Base-by-base conservation (phyloP, 805 yeast species). In the Cyberlindnera petersonii region DNA sequence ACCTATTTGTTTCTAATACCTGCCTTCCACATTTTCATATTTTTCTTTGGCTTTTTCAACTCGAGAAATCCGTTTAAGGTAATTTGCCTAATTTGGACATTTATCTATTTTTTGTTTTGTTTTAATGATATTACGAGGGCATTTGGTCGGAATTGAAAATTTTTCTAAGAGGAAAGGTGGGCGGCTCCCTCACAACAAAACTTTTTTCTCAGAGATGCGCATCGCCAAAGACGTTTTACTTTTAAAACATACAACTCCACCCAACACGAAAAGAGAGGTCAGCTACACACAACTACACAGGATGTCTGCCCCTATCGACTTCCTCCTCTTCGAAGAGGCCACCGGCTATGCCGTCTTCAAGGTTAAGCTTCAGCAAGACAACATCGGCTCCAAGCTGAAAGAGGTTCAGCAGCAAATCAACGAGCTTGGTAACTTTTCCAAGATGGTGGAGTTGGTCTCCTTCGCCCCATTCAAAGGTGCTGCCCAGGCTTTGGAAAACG, bases 391-490 rank as follows among this genome's bases (percentile, higher is more conserved):
- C 31, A 79, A 94, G 61, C 74, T 86, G 67, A 83, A 82, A 64
- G 98, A 93, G 67, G 98, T 93, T 31, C 98, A 93, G 71, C 80
- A 79, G 53, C 89, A 95, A 44, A 75, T 87, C 45, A 80, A 74
- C 53, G 98, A 93, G 58, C 76, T 93, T 50, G 82, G 81, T 47
- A 75, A 79, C 61, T 89, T 93, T 63, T 85, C 96, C 56, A 93
- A 93, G 70, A 72, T 91, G 72, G 81, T 93, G 53, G 95, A 89
- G 66, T 76, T 93, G 41, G 94, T 86, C 20, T 85, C 96, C 13
- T 93, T 93, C 68, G 95, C 96, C 44, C 98, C 98, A 35, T 93
- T 93, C 77, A 89, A 93, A 68, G 97, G 97, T 58, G 98, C 98
- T 46, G 98, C 98, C 37, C 98, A 93, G 68, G 98, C 98, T 45